Evolutionary conservation across 2,329 filamentous ascomycete species (phyloP), one percentile per base, ranked within the genome.

Genomic region (Coniochaeta ligniaria): DNA sequence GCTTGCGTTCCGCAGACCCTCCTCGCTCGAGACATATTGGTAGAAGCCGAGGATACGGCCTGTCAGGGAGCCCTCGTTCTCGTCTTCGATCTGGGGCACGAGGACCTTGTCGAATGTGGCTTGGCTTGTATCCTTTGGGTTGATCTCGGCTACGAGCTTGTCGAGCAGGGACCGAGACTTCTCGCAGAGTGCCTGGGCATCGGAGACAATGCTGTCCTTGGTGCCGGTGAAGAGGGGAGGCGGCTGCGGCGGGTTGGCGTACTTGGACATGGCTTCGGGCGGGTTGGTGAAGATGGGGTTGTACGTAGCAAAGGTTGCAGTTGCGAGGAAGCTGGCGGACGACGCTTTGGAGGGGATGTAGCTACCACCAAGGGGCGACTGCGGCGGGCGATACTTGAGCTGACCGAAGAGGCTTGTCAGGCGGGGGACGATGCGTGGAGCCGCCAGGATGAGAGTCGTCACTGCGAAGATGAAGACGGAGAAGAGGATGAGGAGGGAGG

Each of bases 181-280:
- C 54, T 86, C 83, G 67, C 89, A 89, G 59, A 90, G 74, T 60
- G 77, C 77, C 75, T 90, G 85, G 57, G 89, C 86, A 66, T 89
- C 86, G 63, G 80, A 78, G 47, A 90, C 74, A 65, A 95, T 82
- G 66, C 82, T 84, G 62, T 88, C 82, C 64, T 88, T 84, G 55
- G 89, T 92, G 66, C 87, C 88, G 3, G 83, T 91, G 76, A 94
- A 95, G 71, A 86, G 81, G 60, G 90, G 90, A 61, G 91, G 90
- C 45, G 87, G 80, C 78, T 94, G 90, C 2, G 91, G 90, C 64
- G 90, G 90, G 71, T 82, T 88, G 73, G 82, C 83, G 76, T 89
- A 91, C 74, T 86, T 83, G 65, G 81, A 75, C 62, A 84, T 81
- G 65, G 83, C 85, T 87, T 91, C 90, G 70, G 74, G 82, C 4